Evolutionary conservation across 805 yeast genomes (phyloP).

Genomic region (Spathaspora passalidarum): DNA sequence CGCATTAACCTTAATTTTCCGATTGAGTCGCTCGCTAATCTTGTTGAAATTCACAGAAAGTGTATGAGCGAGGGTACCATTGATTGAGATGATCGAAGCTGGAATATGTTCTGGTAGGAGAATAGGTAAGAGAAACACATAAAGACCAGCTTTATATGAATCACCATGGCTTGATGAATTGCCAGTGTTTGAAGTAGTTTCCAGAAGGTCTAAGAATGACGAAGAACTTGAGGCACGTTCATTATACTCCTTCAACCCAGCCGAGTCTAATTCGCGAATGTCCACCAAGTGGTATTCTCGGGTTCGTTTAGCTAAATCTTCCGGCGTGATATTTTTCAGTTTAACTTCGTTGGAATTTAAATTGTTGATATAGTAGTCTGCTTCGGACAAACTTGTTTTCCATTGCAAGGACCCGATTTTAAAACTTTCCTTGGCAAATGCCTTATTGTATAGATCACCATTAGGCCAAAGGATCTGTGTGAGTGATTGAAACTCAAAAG

Average conservation of each 20-base stretch:
- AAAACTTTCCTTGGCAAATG: conserved; percentile 44
- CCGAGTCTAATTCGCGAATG: conserved; percentile 11
- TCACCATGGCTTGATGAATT: neutral
- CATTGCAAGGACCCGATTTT: conserved; percentile 48
- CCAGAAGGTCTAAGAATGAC: conserved; percentile 1
- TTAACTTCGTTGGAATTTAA: conserved; percentile 43
- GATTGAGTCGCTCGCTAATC: conserved; percentile 28
- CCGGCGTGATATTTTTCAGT: conserved; percentile 38
- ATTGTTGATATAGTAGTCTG: conserved; percentile 42
- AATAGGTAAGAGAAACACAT: conserved; percentile 64
- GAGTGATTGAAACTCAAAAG: conserved; percentile 41
- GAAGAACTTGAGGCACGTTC: conserved; percentile 1
- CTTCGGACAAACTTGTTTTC: conserved; percentile 40
- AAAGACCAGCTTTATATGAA: conserved; percentile 59
- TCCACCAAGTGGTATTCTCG: conserved; percentile 25
- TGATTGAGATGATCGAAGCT: conserved; percentile 52
- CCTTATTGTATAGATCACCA: conserved; percentile 48
- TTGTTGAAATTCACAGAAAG: conserved; percentile 39
- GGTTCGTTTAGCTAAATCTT: conserved; percentile 42
- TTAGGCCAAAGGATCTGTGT: conserved; percentile 52
- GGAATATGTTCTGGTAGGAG: conserved; percentile 61
- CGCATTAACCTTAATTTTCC: conserved; percentile 32
- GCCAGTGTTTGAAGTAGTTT: neutral
- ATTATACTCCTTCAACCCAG: conserved; percentile 18
- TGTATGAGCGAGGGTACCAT: conserved; percentile 46